Evolutionary conservation across 331 rosid species (phyloP).

Genomic region (Rhamnella rubrinervis): DNA sequence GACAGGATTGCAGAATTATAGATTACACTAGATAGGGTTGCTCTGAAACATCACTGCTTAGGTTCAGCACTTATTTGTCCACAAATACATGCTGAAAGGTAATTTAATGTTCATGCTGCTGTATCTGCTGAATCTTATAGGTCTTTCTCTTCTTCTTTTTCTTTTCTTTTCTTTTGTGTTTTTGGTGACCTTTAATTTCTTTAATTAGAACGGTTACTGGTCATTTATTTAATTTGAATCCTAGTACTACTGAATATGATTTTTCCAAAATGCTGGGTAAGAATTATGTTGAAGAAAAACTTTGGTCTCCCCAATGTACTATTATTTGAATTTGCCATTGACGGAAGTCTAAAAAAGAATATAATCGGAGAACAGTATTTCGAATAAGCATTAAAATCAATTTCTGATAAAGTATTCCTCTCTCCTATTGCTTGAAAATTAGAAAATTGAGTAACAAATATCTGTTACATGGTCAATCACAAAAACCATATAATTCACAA

Average conservation of each 20-base stretch:
- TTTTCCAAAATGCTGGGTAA: too few species aligned
- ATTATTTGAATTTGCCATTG: not conserved
- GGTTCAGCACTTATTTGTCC: not conserved
- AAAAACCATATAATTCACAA: not conserved
- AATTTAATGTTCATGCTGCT: not conserved
- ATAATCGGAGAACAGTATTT: not conserved
- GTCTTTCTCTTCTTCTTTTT: too few species aligned
- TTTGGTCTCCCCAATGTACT: too few species aligned
- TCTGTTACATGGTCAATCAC: not conserved
- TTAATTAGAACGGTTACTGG: too few species aligned
- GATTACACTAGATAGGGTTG: not conserved
- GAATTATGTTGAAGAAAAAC: too few species aligned
- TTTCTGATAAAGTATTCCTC: not conserved
- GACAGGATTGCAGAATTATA: not conserved
- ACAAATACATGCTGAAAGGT: not conserved
- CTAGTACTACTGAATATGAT: too few species aligned
- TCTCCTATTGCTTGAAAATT: not conserved
- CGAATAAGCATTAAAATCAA: not conserved
- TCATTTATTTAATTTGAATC: too few species aligned
- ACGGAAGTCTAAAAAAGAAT: not conserved
- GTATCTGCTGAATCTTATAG: not conserved
- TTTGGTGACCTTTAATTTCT: too few species aligned
- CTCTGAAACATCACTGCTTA: not conserved
- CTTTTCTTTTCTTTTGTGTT: too few species aligned
- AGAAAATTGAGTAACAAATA: constrained; percentile 9